Base-by-base conservation (phyloP, 2,329 filamentous ascomycete species). In the Akanthomyces muscarius region DNA sequence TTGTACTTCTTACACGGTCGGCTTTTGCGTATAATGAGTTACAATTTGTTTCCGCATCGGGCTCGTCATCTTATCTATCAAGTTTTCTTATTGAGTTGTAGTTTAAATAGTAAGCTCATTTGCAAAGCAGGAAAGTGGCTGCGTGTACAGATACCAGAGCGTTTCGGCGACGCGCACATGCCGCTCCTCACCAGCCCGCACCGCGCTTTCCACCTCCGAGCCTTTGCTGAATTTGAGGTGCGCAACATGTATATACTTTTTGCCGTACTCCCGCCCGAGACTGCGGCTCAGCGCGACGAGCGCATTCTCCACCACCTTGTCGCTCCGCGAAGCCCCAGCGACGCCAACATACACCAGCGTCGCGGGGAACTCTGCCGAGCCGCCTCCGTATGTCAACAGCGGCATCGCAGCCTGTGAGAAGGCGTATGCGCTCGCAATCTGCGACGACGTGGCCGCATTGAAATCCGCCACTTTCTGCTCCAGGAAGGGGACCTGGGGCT, bases 261-360 rank as follows among this genome's bases (percentile, higher is more conserved):
- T 58, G 0, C 62, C 62, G 28, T 42, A 61, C 36, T 64, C 62
- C 4, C 62, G 21, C 5, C 55, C 62, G 0, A 64, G 50, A 21
- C 62, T 64, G 41, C 62, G 62, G 23, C 54, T 60, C 56, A 64
- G 30, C n/a, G 62, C 62, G 3, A 64, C 51, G n/a, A 64, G 44
- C 28, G 62, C 62, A 36, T 45, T 56, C 10, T 64, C 62, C 10
- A 54, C 41, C 21, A 64, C 28, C 23, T n/a, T 41, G 18, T 61
- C 51, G 41, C 30, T 38, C n/a, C 30, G 41, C 25, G 62, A 64
- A 16, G n/a, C 13, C 6, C 44, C 56, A 4, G 23, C 42, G 21
- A 50, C 36, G 3, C 62, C 56, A 14, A 59, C 41, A 28, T 51
- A 64, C 13, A 36, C 30, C 42, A 64, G 28, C 18, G 62, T 64